These are phyloP conservation scores for Daldinia caldariorum DNA, from an alignment of 495 filamentous ascomycete species.

Conservation along the genomic window DNA sequence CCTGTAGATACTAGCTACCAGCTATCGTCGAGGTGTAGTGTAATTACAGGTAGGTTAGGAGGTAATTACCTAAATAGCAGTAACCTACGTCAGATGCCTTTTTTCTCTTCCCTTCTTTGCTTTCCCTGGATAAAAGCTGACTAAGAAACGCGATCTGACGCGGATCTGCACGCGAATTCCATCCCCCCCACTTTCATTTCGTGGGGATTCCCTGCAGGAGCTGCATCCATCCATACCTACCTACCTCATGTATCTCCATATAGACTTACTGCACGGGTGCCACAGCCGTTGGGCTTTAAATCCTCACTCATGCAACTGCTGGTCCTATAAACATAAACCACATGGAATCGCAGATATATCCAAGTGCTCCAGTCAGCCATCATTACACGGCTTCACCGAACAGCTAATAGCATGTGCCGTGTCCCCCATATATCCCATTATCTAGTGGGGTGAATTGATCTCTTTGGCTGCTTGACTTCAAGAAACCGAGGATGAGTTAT, in stretches of 20 bases:
- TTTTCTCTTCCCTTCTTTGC: conserved; percentile 11
- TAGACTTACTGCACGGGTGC: background rate
- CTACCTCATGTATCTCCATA: no score
- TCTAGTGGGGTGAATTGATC: conserved; percentile 1
- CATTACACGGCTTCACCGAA: background rate
- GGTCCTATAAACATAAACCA: conserved; percentile 10
- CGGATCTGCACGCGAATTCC: conserved; percentile 31
- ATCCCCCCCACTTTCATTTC: conserved; percentile 30
- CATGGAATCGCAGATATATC: background rate
- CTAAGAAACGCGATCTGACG: conserved; percentile 35
- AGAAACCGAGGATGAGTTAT: conserved; percentile 33
- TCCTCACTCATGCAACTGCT: conserved; percentile 3
- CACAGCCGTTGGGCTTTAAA: background rate
- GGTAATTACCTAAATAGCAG: no score
- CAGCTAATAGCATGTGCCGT: conserved; percentile 6
- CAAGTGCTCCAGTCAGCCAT: background rate
- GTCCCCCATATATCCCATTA: background rate
- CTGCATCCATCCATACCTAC: background rate
- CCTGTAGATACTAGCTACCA: background rate
- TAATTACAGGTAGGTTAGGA: no score
- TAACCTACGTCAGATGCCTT: conserved; percentile 32
- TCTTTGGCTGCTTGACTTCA: conserved; percentile 13
- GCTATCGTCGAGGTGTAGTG: conserved; percentile 1
- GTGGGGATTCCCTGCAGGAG: conserved; percentile 7
- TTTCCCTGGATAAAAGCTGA: conserved; percentile 23